Evolutionary conservation across 2,329 filamentous ascomycete genomes (phyloP).

Genomic region (Pezicula rhizophila): DNA sequence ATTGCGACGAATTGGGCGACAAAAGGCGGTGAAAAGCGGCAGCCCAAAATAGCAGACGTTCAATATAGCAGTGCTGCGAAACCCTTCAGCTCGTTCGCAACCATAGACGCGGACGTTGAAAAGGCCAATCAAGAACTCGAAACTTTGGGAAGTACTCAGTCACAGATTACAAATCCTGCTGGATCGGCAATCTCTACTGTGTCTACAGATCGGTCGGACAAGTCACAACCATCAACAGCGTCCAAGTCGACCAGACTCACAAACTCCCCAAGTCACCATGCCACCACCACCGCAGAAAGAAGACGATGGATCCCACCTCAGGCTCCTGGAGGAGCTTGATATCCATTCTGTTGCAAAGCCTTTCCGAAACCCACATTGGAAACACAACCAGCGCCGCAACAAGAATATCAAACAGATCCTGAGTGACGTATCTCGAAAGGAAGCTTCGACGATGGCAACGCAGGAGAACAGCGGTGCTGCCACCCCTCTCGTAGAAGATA

Average conservation of each 20-base stretch:
- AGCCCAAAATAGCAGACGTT: background rate
- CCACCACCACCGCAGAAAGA: slow-evolving; percentile 29
- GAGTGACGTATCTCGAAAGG: slow-evolving; percentile 78
- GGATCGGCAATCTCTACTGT: too few species aligned
- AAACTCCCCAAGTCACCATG: slow-evolving; percentile 12
- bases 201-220: background rate
- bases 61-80: slow-evolving; percentile 1
- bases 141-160: background rate
- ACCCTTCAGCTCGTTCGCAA: background rate
- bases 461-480: slow-evolving; percentile 75
- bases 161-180: background rate
- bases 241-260: background rate
- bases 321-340: slow-evolving; percentile 85
- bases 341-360: slow-evolving; percentile 79
- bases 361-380: slow-evolving; percentile 88
- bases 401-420: slow-evolving; percentile 98
- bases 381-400: slow-evolving; percentile 89
- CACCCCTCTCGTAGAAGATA: slow-evolving; percentile 54
- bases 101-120: too few species aligned
- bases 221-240: background rate
- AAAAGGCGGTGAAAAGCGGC: slow-evolving; percentile 6
- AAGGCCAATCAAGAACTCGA: too few species aligned
- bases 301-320: slow-evolving; percentile 69
- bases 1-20: slow-evolving; percentile 7
- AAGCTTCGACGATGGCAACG: slow-evolving; percentile 80